Conservation (phyloP, 768 basidiomycete species). For the Strobilomyces dryophilus region DNA sequence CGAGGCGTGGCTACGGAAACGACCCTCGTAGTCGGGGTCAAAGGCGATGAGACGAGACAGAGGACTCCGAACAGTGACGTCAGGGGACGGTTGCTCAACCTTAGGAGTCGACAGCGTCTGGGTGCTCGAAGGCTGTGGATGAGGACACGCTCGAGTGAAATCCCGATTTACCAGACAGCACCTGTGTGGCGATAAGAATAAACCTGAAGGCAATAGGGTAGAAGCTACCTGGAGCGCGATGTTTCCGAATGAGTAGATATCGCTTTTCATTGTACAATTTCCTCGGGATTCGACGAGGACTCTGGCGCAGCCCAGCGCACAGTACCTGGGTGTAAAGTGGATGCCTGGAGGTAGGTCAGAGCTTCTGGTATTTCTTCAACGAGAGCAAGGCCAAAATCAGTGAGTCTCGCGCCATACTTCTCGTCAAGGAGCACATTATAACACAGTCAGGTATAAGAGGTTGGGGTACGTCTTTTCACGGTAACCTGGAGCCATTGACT, state of each 20-base stretch:
- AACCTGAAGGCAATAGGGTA: neutral
- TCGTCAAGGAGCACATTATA: conserved; percentile 8
- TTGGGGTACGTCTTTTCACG: no score
- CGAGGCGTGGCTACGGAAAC: conserved; percentile 56
- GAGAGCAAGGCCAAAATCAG: conserved; percentile 8
- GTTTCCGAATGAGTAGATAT: conserved; percentile 10
- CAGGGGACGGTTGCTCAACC: no score
- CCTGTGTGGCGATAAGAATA: neutral
- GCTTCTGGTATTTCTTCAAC: conserved; percentile 4
- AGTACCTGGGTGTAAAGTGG: conserved; percentile 3
- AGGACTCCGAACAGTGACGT: no score
- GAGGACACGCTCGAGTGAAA: neutral
- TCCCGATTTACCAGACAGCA: neutral
- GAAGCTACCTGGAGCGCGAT: conserved; percentile 3
- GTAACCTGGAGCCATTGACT: conserved; percentile 9
- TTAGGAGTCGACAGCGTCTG: no score
- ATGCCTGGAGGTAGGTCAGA: conserved; percentile 2
- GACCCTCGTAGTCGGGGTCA: conserved; percentile 48
- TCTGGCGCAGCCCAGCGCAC: conserved; percentile 9
- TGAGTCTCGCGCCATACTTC: neutral
- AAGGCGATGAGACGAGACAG: conserved; percentile 57
- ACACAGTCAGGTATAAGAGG: neutral
- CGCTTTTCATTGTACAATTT: conserved; percentile 3
- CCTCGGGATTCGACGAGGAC: conserved; percentile 1
- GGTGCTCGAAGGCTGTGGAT: neutral